phyloP scores from a whole-genome alignment of 768 basidiomycete species.

The Auriscalpium microsporum region DNA sequence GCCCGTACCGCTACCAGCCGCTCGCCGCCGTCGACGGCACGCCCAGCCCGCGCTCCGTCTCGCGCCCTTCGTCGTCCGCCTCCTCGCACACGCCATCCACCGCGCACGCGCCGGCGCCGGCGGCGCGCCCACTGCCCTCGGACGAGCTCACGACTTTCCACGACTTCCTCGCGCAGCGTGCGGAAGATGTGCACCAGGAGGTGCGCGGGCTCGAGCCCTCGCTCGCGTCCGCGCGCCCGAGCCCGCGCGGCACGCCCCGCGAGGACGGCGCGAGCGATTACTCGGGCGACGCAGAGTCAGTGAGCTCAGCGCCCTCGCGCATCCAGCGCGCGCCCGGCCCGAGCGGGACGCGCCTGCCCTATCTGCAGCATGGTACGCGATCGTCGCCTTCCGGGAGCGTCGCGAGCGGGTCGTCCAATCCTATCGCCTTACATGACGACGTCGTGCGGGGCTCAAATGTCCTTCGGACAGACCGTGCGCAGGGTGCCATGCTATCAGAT shows the following conservation, averaged over 20 bases:
- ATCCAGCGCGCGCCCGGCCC: neutral
- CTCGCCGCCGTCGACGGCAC: neutral
- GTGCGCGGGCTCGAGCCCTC: neutral
- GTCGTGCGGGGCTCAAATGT: neutral
- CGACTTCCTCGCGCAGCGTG: slow-evolving; percentile 6
- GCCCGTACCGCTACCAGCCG: neutral
- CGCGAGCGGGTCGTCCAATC: too few species aligned
- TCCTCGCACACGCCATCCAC: neutral
- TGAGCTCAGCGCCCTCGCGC: neutral
- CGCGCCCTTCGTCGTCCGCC: neutral
- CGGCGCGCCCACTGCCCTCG: slow-evolving; percentile 1
- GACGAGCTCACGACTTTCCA: slow-evolving; percentile 6
- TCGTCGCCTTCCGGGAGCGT: too few species aligned
- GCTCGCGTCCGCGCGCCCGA: neutral
- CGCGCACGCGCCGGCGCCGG: neutral
- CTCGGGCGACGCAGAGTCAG: slow-evolving; percentile 7
- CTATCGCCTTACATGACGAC: neutral
- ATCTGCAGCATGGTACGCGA: too few species aligned
- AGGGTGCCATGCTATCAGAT: neutral
- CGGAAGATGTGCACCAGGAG: slow-evolving; percentile 1
- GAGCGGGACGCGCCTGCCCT: neutral
- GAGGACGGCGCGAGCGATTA: slow-evolving; percentile 7
- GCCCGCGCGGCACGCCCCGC: neutral
- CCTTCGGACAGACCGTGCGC: neutral
- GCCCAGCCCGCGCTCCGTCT: neutral